Percentiles rank a stretch among this genome's conserved stretches.
phyloP scores from a whole-genome alignment of 306 rosid genomes.

The Datisca glomerata region DNA sequence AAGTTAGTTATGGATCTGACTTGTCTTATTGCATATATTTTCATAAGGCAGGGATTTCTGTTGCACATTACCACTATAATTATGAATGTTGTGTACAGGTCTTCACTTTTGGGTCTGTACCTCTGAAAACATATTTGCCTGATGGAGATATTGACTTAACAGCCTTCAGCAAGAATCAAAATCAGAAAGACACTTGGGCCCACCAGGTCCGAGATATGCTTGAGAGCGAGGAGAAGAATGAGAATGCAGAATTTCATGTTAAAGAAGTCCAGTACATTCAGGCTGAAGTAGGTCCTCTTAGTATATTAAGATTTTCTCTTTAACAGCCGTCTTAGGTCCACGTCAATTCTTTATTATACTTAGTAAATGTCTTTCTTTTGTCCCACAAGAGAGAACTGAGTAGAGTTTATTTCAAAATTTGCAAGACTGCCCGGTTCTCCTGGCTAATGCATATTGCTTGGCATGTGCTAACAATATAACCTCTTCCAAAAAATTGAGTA shows the following conservation, averaged over 20 bases:
- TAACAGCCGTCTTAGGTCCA: no score
- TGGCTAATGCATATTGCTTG: no score
- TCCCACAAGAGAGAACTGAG: no score
- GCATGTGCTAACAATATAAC: no score
- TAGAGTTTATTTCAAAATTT: no score
- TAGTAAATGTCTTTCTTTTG: no score
- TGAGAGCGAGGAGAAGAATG: conserved; percentile 84
- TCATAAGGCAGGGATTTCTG: neutral
- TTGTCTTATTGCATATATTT: neutral
- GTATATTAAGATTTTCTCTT: no score
- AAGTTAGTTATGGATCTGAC: no score
- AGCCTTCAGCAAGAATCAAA: conserved; percentile 71
- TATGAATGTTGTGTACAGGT: conserved; percentile 42
- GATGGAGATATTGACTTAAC: conserved; percentile 99
- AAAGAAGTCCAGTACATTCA: conserved; percentile 98
- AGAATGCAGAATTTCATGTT: conserved; percentile 80
- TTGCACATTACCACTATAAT: conserved; percentile 2
- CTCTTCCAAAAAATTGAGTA: no score
- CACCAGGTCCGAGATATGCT: conserved; percentile 91
- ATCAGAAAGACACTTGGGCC: conserved; percentile 86
- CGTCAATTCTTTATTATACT: no score
- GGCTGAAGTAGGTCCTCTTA: conserved; percentile 68
- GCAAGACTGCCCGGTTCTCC: no score
- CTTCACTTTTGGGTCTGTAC: conserved; percentile 95
- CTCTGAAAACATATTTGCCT: conserved; percentile 94